phyloP scores from a whole-genome alignment of 2,329 filamentous ascomycete genomes.

The Venturia asperata region DNA sequence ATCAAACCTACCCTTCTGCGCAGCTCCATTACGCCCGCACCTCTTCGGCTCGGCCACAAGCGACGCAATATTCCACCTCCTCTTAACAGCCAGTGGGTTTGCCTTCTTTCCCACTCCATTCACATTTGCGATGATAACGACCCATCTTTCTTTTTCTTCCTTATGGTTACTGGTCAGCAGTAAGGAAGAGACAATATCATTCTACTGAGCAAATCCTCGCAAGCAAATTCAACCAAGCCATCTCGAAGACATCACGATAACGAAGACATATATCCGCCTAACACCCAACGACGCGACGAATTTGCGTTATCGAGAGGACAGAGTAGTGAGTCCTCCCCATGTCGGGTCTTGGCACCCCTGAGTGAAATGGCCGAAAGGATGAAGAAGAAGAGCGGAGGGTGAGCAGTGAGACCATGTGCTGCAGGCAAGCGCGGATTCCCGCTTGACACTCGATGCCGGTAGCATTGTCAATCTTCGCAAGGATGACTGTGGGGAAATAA shows the following conservation, averaged over 20 bases:
- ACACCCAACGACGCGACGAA: neutral
- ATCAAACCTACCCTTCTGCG: neutral
- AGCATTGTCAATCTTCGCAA: neutral
- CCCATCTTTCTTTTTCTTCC: neutral
- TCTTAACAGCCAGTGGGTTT: neutral
- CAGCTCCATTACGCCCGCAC: neutral
- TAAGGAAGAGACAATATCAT: neutral
- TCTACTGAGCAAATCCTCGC: neutral
- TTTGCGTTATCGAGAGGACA: neutral
- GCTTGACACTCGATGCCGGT: neutral
- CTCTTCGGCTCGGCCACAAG: neutral
- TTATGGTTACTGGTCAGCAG: neutral
- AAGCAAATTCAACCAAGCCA: neutral
- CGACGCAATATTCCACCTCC: neutral
- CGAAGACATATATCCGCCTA: neutral
- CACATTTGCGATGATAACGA: neutral
- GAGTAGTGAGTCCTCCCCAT: neutral
- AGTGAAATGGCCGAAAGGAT: neutral
- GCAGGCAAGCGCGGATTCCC: neutral
- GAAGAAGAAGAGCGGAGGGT: neutral
- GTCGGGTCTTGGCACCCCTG: neutral
- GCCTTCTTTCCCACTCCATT: neutral
- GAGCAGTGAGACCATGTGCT: neutral
- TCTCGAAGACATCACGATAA: neutral
- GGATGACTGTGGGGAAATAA: neutral